Evolutionary conservation across 768 basidiomycete genomes (phyloP), one percentile per base, ranked within the genome.

Genomic region (Clitopilus passeckerianus): DNA sequence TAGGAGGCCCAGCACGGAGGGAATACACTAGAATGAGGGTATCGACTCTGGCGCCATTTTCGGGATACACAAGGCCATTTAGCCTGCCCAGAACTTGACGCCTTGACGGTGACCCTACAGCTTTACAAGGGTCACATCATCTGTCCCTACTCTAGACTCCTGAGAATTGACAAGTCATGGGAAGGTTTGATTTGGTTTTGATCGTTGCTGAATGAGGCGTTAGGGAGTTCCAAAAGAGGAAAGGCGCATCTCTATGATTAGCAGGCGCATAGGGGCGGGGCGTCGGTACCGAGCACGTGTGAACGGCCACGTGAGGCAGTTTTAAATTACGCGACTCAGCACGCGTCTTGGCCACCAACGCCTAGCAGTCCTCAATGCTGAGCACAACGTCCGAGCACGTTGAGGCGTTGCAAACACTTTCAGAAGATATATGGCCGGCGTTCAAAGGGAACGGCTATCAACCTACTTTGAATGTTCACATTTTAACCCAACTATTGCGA

Each of bases 391-490:
- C 46, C n/a, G 20, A n/a, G 46, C 46, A 50, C 22, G 7, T 50
- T 50, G 15, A 50, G 22, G 18, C 46, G 16, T 20, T 22, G 22
- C 15, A 59, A 12, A 23, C 56, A 7, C 60, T 16, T 9, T 34
- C 57, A 18, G 37, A 57, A 23, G 54, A 62, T 37, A 34, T 66
- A 27, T 69, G 66, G 66, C 60, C 61, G 24, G 33, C 16, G 41
- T 59, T 52, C 24, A 44, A 27, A 27, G 27, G 59, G 12, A 50
- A 30, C 15, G 35, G 24, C 6, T 70, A 68, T 52, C 64, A 68
- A 53, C 71, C 70, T 16, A 58, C 61, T 16, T 57, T 74, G 53
- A 70, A 72, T 41, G 33, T 74, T 10, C 59, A 60, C n/a, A 61
- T 60, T 5, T 60, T 74, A 12, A 44, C 60, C 34, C 53, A 61